A percentile compares a stretch with the other conserved stretches of the same genome.
phyloP scores from a whole-genome alignment of 306 rosid genomes.

The Gillenia trifoliata region DNA sequence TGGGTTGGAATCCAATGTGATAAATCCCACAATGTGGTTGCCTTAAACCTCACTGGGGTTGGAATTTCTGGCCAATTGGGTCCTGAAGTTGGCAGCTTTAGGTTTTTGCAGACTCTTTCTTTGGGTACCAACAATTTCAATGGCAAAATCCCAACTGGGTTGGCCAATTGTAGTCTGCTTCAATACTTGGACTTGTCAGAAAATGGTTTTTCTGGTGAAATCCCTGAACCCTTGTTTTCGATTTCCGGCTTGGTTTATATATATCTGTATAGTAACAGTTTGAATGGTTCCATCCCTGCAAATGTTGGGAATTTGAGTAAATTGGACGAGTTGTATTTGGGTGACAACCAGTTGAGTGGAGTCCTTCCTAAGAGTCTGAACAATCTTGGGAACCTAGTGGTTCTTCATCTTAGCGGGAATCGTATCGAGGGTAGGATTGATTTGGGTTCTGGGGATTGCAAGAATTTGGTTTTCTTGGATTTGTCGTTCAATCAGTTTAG shows the following conservation, averaged over 20 bases:
- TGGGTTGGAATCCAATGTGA: constrained; percentile 71
- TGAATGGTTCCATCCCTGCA: constrained; percentile 58
- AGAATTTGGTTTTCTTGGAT: constrained; percentile 42
- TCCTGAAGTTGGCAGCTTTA: constrained; percentile 42
- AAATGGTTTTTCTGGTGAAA: constrained; percentile 37
- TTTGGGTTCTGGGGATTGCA: constrained; percentile 38
- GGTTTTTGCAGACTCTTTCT: constrained; percentile 37
- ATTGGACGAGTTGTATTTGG: constrained; percentile 30
- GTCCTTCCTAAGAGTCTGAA: constrained; percentile 46
- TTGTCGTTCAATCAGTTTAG: constrained; percentile 47
- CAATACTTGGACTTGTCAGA: constrained; percentile 34
- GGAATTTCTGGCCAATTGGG: constrained; percentile 53
- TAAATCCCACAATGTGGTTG: constrained; percentile 31
- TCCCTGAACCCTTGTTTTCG: constrained; percentile 48
- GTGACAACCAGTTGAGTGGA: constrained; percentile 41
- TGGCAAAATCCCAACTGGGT: constrained; percentile 38
- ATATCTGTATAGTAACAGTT: constrained; percentile 34
- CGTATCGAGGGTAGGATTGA: constrained; percentile 57
- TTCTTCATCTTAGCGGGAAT: constrained; percentile 28
- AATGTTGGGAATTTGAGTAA: constrained; percentile 45
- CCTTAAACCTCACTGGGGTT: constrained; percentile 45
- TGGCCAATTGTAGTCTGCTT: constrained; percentile 43
- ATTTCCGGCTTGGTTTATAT: constrained; percentile 27
- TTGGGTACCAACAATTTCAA: constrained; percentile 32
- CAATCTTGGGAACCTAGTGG: constrained; percentile 35